phyloP scores from a whole-genome alignment of 2,329 filamentous ascomycete species.

The Cordyceps cateniannulata region DNA sequence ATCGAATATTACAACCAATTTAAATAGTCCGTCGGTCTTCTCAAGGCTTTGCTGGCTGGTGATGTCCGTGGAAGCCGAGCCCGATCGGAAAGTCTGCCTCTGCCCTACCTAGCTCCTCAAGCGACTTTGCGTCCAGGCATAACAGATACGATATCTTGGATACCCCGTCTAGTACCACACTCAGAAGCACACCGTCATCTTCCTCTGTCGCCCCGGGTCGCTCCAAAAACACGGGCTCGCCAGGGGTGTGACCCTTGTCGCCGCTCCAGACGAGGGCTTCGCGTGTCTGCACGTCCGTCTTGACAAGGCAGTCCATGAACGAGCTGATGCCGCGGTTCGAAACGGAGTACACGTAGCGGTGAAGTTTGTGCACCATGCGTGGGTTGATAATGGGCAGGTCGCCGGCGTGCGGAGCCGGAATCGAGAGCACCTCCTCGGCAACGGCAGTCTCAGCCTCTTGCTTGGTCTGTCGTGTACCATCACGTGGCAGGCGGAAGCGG shows the following conservation, averaged over 20 bases:
- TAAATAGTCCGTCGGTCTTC: background rate
- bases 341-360: slow-evolving; percentile 57
- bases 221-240: slow-evolving; percentile 62
- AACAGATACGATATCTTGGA: slow-evolving; percentile 56
- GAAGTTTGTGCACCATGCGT: slow-evolving; percentile 39
- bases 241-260: slow-evolving; percentile 54
- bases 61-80: slow-evolving; percentile 60
- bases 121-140: slow-evolving; percentile 54
- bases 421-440: slow-evolving; percentile 34
- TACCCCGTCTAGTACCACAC: slow-evolving; percentile 58
- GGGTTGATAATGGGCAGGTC: slow-evolving; percentile 65
- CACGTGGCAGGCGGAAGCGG: slow-evolving; percentile 31
- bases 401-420: slow-evolving; percentile 47
- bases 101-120: slow-evolving; percentile 59
- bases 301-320: slow-evolving; percentile 56
- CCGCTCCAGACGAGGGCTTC: slow-evolving; percentile 50
- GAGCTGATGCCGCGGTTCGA: slow-evolving; percentile 51
- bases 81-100: slow-evolving; percentile 54
- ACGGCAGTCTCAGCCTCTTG: slow-evolving; percentile 15
- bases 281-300: slow-evolving; percentile 54
- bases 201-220: slow-evolving; percentile 39
- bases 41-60: slow-evolving; percentile 20
- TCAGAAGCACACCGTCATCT: slow-evolving; percentile 58
- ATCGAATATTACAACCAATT: background rate
- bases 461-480: background rate